These are phyloP conservation scores for Colletotrichum phormii DNA, from an alignment of 2,329 filamentous ascomycete species.

Conservation along the genomic window DNA sequence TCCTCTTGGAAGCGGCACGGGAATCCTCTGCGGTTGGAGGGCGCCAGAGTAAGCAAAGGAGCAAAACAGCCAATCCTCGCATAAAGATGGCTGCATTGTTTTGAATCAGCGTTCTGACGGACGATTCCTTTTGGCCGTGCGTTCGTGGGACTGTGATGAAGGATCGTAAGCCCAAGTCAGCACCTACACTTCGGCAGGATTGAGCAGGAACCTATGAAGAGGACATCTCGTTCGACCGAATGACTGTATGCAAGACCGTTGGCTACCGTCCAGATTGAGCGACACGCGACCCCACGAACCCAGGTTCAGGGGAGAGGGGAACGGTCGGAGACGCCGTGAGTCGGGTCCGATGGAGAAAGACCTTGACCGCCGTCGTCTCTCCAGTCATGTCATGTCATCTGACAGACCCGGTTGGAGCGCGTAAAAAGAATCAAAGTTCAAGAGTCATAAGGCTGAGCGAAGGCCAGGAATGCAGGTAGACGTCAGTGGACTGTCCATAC, in stretches of 20 bases:
- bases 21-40: neutral
- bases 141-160: neutral
- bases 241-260: neutral
- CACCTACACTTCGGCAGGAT: neutral
- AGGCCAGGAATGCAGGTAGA: neutral
- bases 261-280: neutral
- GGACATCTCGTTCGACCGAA: neutral
- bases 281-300: neutral
- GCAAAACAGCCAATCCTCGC: neutral
- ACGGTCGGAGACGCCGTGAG: constrained; percentile 22
- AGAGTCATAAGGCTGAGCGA: constrained; percentile 17
- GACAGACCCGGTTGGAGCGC: neutral
- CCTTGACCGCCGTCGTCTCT: neutral
- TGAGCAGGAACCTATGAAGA: neutral
- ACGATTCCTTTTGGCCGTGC: no score
- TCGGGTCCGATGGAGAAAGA: neutral
- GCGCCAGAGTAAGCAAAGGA: neutral
- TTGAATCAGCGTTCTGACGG: neutral
- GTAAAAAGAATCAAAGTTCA: neutral
- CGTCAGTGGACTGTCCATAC: neutral
- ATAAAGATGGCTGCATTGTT: neutral
- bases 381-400: neutral
- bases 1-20: neutral
- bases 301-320: neutral
- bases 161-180: neutral